Evolutionary conservation across 805 yeast genomes (phyloP).

Genomic region (Nakazawaea wyomingensis): DNA sequence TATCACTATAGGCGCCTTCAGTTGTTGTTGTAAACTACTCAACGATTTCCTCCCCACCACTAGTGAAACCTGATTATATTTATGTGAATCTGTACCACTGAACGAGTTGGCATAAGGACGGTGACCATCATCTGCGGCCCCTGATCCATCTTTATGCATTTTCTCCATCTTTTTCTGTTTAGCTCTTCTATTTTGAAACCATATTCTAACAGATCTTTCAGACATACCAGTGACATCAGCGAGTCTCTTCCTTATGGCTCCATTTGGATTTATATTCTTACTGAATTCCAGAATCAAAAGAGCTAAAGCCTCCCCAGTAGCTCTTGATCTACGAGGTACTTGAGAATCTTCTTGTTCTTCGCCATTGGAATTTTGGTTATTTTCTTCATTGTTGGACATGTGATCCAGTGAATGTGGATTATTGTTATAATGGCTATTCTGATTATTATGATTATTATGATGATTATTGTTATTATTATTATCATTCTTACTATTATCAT

Average conservation of each 20-base stretch:
- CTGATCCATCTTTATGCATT: constrained; percentile 24
- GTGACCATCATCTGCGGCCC: constrained; percentile 15
- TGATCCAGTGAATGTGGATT: constrained; percentile 17
- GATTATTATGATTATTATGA: constrained; percentile 8
- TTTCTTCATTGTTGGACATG: constrained; percentile 16
- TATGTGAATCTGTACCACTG: constrained; percentile 15
- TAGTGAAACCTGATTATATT: constrained; percentile 18
- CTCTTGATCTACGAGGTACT: constrained; percentile 27
- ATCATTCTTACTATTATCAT: constrained; percentile 12
- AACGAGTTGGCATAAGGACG: constrained; percentile 14
- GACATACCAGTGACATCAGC: constrained; percentile 74
- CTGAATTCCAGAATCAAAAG: constrained; percentile 64
- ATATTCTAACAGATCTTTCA: constrained; percentile 83
- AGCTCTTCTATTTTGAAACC: constrained; percentile 90
- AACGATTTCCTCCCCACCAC: constrained; percentile 13
- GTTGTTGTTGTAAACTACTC: constrained; percentile 17
- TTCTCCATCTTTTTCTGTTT: constrained; percentile 65
- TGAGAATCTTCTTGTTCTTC: constrained; percentile 11
- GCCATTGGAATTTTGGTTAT: constrained; percentile 5
- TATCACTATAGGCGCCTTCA: constrained; percentile 41
- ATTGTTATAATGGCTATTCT: no score
- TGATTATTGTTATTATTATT: not conserved
- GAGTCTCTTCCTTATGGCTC: constrained; percentile 63
- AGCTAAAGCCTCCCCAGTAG: constrained; percentile 66
- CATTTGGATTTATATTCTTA: constrained; percentile 69